Percentiles rank a stretch among this genome's conserved stretches.
Conservation (phyloP, 2,329 filamentous ascomycete species). For the Biscogniauxia marginata region DNA sequence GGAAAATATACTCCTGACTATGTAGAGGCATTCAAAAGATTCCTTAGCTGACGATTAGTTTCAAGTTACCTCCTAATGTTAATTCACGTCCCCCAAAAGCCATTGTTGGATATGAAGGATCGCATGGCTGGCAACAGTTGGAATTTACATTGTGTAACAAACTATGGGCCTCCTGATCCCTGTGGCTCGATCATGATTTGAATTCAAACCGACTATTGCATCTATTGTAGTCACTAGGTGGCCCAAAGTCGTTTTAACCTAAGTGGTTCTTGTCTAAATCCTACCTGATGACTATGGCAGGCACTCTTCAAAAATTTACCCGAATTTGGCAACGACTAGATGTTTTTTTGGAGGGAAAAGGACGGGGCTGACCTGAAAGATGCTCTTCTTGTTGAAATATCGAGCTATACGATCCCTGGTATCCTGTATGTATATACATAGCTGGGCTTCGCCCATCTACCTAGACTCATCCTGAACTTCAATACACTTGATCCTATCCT, state of each 20-base stretch:
- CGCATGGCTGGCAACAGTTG: no score
- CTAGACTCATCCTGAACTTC: no score
- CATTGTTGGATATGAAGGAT: no score
- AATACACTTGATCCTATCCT: no score
- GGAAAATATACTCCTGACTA: no score
- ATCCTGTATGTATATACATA: no score
- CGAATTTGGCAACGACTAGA: background rate
- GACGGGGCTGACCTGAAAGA: conserved; percentile 5
- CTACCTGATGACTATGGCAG: background rate
- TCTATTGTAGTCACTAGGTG: background rate
- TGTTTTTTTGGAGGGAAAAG: background rate
- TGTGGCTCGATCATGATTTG: background rate
- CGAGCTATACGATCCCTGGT: background rate
- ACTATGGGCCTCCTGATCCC: background rate
- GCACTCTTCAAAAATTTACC: background rate
- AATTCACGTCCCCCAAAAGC: no score
- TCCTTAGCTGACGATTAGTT: no score
- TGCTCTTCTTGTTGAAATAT: conserved; percentile 8
- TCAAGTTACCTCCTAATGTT: no score
- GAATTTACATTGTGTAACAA: background rate
- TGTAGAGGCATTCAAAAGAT: no score
- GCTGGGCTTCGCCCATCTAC: no score
- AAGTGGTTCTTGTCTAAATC: background rate
- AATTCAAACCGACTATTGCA: background rate
- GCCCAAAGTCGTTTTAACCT: background rate